Percentiles rank a stretch among this genome's conserved stretches.
phyloP scores from a whole-genome alignment of 1,284 basidiomycete species.

The Trichosporon sp. region DNA sequence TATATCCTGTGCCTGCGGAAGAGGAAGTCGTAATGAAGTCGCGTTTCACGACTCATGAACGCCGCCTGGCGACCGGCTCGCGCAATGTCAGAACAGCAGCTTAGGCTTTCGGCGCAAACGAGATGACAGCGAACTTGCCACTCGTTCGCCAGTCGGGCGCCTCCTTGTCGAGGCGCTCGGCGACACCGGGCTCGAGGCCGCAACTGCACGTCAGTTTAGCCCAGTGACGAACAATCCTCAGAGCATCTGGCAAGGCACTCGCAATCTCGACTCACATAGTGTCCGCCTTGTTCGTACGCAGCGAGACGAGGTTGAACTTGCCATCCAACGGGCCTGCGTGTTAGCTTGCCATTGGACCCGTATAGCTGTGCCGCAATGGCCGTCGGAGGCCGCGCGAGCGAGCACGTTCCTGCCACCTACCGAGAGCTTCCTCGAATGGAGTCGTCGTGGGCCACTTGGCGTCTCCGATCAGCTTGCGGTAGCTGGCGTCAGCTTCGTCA shows the following conservation, averaged over 20 bases:
- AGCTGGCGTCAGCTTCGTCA: constrained; percentile 40
- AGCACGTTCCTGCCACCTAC: constrained; percentile 50
- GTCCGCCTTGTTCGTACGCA: constrained; percentile 94
- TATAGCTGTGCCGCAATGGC: neutral
- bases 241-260: no score
- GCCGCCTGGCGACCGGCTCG: no score
- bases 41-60: neutral
- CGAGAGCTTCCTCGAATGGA: constrained; percentile 71
- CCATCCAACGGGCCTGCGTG: constrained; percentile 68
- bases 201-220: constrained; percentile 24
- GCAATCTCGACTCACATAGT: constrained; percentile 57
- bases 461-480: constrained; percentile 84
- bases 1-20: neutral
- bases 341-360: neutral
- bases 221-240: neutral
- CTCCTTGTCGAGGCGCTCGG: constrained; percentile 35
- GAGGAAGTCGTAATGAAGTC: neutral
- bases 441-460: constrained; percentile 81
- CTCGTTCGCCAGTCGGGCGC: constrained; percentile 42
- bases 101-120: constrained; percentile 24
- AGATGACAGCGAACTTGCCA: constrained; percentile 48
- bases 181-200: constrained; percentile 41
- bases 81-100: neutral
- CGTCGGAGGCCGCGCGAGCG: neutral
- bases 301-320: constrained; percentile 71